Evolutionary conservation across 139 green algal genomes (phyloP).

Genomic region (Chlamydomonas eustigma): DNA sequence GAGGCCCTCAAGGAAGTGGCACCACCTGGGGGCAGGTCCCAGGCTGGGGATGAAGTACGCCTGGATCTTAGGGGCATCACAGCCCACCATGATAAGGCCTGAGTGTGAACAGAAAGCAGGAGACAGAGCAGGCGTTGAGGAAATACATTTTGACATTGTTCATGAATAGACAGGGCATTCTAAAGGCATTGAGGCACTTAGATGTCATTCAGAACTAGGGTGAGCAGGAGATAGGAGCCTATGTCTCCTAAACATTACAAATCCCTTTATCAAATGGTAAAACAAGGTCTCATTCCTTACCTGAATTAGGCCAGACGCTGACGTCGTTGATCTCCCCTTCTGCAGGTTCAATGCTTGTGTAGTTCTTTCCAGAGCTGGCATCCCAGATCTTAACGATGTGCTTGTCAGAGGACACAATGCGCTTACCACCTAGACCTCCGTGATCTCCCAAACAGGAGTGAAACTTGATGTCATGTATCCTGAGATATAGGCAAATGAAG

Average conservation of each 20-base stretch:
- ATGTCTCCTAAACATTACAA: too few relatives aligned
- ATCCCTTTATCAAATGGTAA: too few relatives aligned
- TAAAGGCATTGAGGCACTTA: too few relatives aligned
- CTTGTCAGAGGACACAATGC: slow-evolving; percentile 79
- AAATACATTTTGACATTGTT: too few relatives aligned
- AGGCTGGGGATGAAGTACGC: slow-evolving; percentile 90
- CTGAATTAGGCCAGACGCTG: slow-evolving; percentile 63
- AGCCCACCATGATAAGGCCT: slow-evolving; percentile 39
- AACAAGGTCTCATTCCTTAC: too few relatives aligned
- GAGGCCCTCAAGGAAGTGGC: slow-evolving; percentile 90
- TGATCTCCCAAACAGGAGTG: not conserved
- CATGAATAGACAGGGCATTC: too few relatives aligned
- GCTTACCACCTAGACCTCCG: slow-evolving; percentile 17
- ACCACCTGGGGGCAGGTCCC: slow-evolving; percentile 90
- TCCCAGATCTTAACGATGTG: slow-evolving; percentile 81
- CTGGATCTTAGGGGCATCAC: slow-evolving; percentile 39
- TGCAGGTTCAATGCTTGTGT: slow-evolving; percentile 76
- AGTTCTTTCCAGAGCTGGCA: slow-evolving; percentile 40
- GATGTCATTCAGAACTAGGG: not conserved
- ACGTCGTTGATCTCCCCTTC: slow-evolving; percentile 87
- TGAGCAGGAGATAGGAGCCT: too few relatives aligned
- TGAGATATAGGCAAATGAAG: too few relatives aligned
- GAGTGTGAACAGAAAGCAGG: too few relatives aligned
- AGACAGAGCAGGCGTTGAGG: too few relatives aligned
- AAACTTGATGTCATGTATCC: slow-evolving; percentile 85